Evolutionary conservation across 148 eudicot genomes (phyloP).

Genomic region (Heliamphora exappendiculata): DNA sequence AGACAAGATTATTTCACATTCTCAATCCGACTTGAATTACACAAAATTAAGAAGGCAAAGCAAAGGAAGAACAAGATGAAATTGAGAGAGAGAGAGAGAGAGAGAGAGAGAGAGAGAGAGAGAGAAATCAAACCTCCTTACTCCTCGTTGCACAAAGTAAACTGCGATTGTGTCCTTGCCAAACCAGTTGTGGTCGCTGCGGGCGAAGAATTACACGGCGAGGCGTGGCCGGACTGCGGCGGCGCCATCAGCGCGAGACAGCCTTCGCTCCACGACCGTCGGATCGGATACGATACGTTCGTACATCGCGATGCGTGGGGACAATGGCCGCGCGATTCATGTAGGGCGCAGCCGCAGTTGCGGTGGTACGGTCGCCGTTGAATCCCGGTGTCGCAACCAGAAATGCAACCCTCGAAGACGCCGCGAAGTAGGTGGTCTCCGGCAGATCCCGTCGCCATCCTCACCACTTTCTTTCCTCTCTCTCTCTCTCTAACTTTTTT

Average conservation of each 20-base stretch:
- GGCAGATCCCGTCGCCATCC: constrained; percentile 39
- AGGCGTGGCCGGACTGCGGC: neutral
- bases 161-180: neutral
- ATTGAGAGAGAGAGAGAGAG: neutral
- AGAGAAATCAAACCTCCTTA: neutral
- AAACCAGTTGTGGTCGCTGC: neutral
- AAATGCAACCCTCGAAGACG: constrained; percentile 31
- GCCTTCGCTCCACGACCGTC: constrained; percentile 44
- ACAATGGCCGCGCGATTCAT: constrained; percentile 25
- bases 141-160: neutral
- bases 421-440: constrained; percentile 36
- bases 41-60: too few species aligned
- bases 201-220: too few species aligned
- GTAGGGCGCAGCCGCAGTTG: constrained; percentile 42
- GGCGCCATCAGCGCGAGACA: constrained; percentile 24
- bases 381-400: constrained; percentile 27
- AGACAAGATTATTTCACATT: too few species aligned
- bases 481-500: neutral
- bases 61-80: too few species aligned
- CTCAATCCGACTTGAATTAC: too few species aligned
- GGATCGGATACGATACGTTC: constrained; percentile 42
- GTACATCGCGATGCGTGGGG: constrained; percentile 7
- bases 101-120: neutral
- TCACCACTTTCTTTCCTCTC: neutral
- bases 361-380: constrained; percentile 40